Evolutionary conservation across 2,329 filamentous ascomycete species (phyloP), one percentile per base, ranked within the genome.

Genomic region (Alternaria novae-zelandiae): DNA sequence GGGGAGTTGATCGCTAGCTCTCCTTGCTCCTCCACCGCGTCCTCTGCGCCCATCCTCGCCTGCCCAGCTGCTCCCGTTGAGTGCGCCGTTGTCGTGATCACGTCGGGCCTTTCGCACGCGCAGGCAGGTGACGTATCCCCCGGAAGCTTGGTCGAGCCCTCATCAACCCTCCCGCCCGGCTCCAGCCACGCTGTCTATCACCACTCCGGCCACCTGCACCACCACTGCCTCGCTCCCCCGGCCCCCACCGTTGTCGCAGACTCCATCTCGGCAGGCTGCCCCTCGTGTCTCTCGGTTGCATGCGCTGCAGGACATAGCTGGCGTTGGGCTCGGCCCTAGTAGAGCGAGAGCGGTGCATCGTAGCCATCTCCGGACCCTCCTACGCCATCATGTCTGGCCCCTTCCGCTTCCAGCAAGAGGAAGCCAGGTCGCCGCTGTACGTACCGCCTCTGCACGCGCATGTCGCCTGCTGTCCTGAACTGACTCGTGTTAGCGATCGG

Each of bases 391-490:
- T 82, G 80, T 79, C 79, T 67, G 78, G 78, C 46, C 80, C 80
- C n/a, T 82, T 76, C 63, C 77, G 79, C 66, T 81, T 81, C 68
- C 68, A 74, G 23, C 73, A 76, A 44, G 76, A 78, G 65, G 65
- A 75, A 51, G 67, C 74, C 41, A 72, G 74, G 67, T 81, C 79
- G 55, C 79, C 79, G 54, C 78, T 81, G 79, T 80, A 80, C 46
- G 75, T 70, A 15, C 36, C 25, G 15, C 32, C 30, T 47, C 32
- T 54, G 6, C 36, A 20, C 10, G n/a, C 15, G 6, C 36, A 20
- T 10, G n/a, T 17, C n/a, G 44, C 30, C 21, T 50, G 28, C 36
- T 36, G 6, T 5, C n/a, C 21, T 30, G 51, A 36, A 57, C 71
- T 73, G 61, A 71, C 68, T 21, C 51, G n/a, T 53, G 47, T 17